These are phyloP conservation scores for Lentinus polychrous DNA, from an alignment of 1,284 basidiomycete species.

Conservation along the genomic window DNA sequence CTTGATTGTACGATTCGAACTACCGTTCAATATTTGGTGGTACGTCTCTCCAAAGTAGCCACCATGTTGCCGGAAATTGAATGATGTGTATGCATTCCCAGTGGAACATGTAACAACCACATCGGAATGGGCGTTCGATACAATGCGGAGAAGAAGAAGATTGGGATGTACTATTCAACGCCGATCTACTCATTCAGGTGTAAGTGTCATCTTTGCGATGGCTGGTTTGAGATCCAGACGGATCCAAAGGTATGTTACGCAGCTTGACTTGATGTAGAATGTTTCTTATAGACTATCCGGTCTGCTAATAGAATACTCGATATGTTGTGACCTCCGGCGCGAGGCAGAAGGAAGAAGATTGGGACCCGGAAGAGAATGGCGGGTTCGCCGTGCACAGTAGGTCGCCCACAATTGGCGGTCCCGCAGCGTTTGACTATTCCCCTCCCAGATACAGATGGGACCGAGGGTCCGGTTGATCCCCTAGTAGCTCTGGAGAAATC, in stretches of 20 bases:
- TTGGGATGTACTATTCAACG: slow-evolving; percentile 93
- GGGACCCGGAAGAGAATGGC: slow-evolving; percentile 94
- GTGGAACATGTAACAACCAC: slow-evolving; percentile 87
- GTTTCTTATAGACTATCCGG: background rate
- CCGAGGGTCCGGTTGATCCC: slow-evolving; percentile 59
- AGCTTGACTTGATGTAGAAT: background rate
- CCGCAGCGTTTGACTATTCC: background rate
- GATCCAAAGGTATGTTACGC: slow-evolving; percentile 76
- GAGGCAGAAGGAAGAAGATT: slow-evolving; percentile 86
- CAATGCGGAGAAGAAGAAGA: slow-evolving; percentile 97
- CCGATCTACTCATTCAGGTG: slow-evolving; percentile 94
- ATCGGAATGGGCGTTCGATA: slow-evolving; percentile 97
- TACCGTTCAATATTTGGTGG: slow-evolving; percentile 99
- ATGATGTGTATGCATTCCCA: too few relatives aligned
- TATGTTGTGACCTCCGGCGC: slow-evolving; percentile 93
- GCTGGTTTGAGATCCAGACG: slow-evolving; percentile 95
- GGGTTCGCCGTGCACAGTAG: slow-evolving; percentile 84
- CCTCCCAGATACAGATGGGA: slow-evolving; percentile 64
- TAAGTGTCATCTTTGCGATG: slow-evolving; percentile 92
- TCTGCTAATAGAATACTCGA: slow-evolving; percentile 68
- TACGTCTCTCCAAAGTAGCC: too few relatives aligned
- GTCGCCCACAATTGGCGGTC: slow-evolving; percentile 13
- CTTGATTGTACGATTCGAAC: slow-evolving; percentile 86
- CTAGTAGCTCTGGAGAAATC: slow-evolving; percentile 87
- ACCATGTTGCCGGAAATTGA: too few relatives aligned